Evolutionary conservation across 257 asterid species (phyloP).

Genomic region (Echites panduratus): DNA sequence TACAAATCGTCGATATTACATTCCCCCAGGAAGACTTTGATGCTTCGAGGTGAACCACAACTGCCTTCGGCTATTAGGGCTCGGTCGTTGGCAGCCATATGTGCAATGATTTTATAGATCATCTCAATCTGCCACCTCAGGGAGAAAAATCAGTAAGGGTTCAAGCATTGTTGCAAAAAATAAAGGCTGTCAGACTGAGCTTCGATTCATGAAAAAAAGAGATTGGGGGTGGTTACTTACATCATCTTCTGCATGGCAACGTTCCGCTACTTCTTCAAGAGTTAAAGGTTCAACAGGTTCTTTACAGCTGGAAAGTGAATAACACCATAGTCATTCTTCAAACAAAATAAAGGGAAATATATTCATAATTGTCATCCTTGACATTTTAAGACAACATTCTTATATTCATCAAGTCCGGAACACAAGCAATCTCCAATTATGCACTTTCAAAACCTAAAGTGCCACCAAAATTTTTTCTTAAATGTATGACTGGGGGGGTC

Average conservation of each 20-base stretch:
- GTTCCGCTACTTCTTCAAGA: slow-evolving; percentile 79
- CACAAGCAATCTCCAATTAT: not conserved
- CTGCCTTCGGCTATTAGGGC: slow-evolving; percentile 95
- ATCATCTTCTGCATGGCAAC: slow-evolving; percentile 71
- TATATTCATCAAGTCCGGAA: not conserved
- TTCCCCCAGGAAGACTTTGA: slow-evolving; percentile 89
- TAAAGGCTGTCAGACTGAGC: slow-evolving; percentile 3
- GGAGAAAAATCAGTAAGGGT: not conserved
- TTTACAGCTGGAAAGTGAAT: slow-evolving; percentile 56
- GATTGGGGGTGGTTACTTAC: slow-evolving; percentile 29
- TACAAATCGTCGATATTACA: slow-evolving; percentile 82
- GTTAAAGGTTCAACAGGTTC: slow-evolving; percentile 91
- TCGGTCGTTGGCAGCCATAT: slow-evolving; percentile 98
- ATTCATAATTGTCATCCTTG: not conserved
- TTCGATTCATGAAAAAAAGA: not conserved
- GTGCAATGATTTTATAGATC: slow-evolving; percentile 89
- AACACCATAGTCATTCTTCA: not conserved
- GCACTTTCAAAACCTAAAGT: not conserved
- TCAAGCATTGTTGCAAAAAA: not conserved
- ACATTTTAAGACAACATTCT: not conserved
- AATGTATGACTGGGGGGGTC: not conserved
- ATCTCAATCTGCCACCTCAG: slow-evolving; percentile 76
- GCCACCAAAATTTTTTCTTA: not conserved
- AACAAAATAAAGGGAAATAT: not conserved
- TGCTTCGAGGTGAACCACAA: slow-evolving; percentile 91